These are phyloP conservation scores for Verticillium dahliae DNA, from an alignment of 2,329 filamentous ascomycete species.

Conservation along the genomic window DNA sequence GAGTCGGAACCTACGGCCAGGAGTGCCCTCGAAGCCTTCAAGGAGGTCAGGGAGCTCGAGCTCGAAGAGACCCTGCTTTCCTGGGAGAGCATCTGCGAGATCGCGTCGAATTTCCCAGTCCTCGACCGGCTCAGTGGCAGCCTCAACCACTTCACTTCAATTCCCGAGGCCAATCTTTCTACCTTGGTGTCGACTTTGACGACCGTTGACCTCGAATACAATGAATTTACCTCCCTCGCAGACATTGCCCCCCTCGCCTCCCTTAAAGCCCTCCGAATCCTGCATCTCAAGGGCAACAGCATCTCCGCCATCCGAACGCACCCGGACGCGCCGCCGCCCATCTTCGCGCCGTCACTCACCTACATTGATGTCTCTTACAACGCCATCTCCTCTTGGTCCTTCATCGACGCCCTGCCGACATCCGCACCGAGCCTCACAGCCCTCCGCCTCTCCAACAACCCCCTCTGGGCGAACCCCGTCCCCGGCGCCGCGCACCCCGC, in stretches of 20 bases:
- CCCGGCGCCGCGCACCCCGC: slow-evolving; percentile 41
- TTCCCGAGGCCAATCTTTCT: slow-evolving; percentile 35
- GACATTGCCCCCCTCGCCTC: slow-evolving; percentile 48
- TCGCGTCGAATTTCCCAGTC: slow-evolving; percentile 46
- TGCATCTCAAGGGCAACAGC: slow-evolving; percentile 71
- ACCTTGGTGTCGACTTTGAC: slow-evolving; percentile 46
- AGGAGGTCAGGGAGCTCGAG: slow-evolving; percentile 51
- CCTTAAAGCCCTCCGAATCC: slow-evolving; percentile 46
- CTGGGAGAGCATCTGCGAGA: slow-evolving; percentile 56
- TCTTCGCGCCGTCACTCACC: slow-evolving; percentile 48
- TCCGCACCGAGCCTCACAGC: slow-evolving; percentile 68
- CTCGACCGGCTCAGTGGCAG: slow-evolving; percentile 46
- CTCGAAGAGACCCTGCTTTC: slow-evolving; percentile 61
- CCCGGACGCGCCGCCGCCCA: slow-evolving; percentile 24
- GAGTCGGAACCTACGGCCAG: slow-evolving; percentile 22
- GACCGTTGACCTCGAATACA: slow-evolving; percentile 65
- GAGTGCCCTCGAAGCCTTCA: slow-evolving; percentile 33
- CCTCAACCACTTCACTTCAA: slow-evolving; percentile 48
- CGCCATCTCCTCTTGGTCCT: slow-evolving; percentile 60
- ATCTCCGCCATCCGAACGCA: slow-evolving; percentile 41
- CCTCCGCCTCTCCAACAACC: slow-evolving; percentile 80
- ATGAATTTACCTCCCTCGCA: slow-evolving; percentile 55
- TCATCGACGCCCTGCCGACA: slow-evolving; percentile 61
- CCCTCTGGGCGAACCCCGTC: slow-evolving; percentile 60
- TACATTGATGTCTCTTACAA: slow-evolving; percentile 74